Base-by-base conservation (phyloP, 2,329 filamentous ascomycete species). In the Penicillium sp. region DNA sequence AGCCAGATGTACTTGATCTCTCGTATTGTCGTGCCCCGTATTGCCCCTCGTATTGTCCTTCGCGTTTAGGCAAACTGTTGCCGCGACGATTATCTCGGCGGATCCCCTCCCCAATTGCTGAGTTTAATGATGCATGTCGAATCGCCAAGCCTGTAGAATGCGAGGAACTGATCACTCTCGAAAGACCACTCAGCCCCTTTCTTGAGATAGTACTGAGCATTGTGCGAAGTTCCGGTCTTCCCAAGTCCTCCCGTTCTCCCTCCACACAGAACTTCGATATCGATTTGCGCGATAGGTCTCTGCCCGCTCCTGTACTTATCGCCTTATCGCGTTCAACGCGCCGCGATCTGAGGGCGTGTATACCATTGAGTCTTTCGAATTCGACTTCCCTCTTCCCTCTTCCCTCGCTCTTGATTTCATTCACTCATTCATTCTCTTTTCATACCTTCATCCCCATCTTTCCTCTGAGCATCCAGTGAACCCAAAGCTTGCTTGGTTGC, bases 51-150 rank as follows among this genome's bases (percentile, higher is more conserved):
- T 49, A 49, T 29, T 49, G 37, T 42, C 45, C 37, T 22, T 40
- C 44, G 34, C 52, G 37, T 31, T 38, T 35, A 18, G 44, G 35
- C 8, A 51, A 46, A 13, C 40, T 29, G 42, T 56, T 46, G 48
- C 39, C 37, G 10, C 45, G 52, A 22, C 52, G 52, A 50, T 56
- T 40, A 45, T 56, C 48, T 55, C 54, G 76, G 66, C 85, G 83
- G 53, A 90, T 78, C 14, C 88, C 88, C 44, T 82, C 79, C 61
- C 85, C 83, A 66, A 92, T 91, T 42, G 87, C 88, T 10, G 87
- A 88, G 57, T 79, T 82, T 39, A 90, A 79, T 40, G 85, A 87
- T 22, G 82, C 81, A 66, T 76, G 67, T 57, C 80, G 79, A 34
- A 67, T 65, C 22, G 50, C 57, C 59, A 67, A 52, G 16, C 16